Evolutionary conservation across 139 green algal genomes (phyloP), one percentile per base, ranked within the genome.

Genomic region (Picochlorum sp.): DNA sequence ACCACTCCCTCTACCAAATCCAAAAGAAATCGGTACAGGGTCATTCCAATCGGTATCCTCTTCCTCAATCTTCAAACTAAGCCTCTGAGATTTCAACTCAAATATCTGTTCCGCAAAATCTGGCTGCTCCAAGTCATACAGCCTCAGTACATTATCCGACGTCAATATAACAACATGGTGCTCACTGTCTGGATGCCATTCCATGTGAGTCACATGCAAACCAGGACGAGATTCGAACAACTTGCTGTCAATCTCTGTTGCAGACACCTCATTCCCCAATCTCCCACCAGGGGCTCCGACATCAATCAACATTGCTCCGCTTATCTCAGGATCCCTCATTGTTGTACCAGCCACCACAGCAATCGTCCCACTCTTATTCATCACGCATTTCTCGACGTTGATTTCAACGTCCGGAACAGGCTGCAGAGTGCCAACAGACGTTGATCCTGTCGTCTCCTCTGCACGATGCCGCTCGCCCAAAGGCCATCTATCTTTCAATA

Each of bases 91-190:
- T 41, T 72, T 65, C 50, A 83, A 75, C 62, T 83, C 69, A 61
- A 83, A 79, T 7, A 63, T 78, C 62, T 83, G 77, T 62, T 83
- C 77, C 15, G 74, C 61, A 45, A 77, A 26, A 30, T 60, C 44
- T 4, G 52, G 49, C 6, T 32, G 38, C n/a, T 69, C 56, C 3
- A 71, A 47, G 49, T 76, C 49, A 68, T 83, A 83, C 13, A 83
- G 65, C 11, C 75, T 73, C 69, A 69, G 76, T 10, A 59, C 62
- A 38, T 24, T 56, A 58, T 71, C 64, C 13, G 58, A 77, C 0
- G 69, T 76, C 16, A 83, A 56, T 41, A 82, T 62, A 34, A 70
- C 74, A 56, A 83, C 46, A 69, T 83, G 77, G 16, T 18, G 30
- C 16, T 80, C 72, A 58, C 69, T 79, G 61, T 69, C 47, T 18